These are phyloP conservation scores for Oldenlandia corymbosa DNA, from an alignment of 257 asterid genomes.

Conservation along the genomic window DNA sequence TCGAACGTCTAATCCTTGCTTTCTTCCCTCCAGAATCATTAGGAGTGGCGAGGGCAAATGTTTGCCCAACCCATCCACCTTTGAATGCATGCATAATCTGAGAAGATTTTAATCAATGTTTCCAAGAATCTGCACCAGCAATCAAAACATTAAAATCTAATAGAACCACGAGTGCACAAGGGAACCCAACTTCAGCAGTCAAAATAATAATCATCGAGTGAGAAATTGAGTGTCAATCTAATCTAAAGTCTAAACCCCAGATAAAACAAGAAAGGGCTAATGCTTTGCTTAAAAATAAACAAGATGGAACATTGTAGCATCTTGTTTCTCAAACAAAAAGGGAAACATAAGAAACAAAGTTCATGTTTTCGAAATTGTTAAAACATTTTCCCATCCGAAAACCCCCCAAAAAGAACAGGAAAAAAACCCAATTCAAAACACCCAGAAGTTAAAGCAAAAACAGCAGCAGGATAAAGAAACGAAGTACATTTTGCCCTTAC, in stretches of 20 bases:
- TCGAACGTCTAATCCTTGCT: conserved; percentile 79
- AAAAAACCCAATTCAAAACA: neutral
- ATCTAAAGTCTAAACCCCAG: no score
- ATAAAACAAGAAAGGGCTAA: no score
- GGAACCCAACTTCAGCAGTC: neutral
- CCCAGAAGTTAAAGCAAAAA: neutral
- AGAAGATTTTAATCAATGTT: conserved; percentile 6
- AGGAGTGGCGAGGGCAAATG: conserved; percentile 62
- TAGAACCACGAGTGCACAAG: neutral
- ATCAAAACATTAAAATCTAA: neutral
- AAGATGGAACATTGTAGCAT: no score
- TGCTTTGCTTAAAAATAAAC: no score
- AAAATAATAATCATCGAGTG: no score
- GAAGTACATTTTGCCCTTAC: neutral
- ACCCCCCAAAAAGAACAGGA: neutral
- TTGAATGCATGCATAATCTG: conserved; percentile 57
- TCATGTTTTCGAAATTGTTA: neutral
- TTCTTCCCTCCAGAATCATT: conserved; percentile 64
- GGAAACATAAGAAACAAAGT: neutral
- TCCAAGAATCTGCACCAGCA: conserved; percentile 11
- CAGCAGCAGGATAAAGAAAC: neutral
- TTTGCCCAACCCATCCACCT: conserved; percentile 66
- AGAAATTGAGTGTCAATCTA: no score
- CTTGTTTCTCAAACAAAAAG: no score
- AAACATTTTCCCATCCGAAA: neutral